These are phyloP conservation scores for Domatiomyces globalis DNA, from an alignment of 2,329 filamentous ascomycete species.

Conservation along the genomic window DNA sequence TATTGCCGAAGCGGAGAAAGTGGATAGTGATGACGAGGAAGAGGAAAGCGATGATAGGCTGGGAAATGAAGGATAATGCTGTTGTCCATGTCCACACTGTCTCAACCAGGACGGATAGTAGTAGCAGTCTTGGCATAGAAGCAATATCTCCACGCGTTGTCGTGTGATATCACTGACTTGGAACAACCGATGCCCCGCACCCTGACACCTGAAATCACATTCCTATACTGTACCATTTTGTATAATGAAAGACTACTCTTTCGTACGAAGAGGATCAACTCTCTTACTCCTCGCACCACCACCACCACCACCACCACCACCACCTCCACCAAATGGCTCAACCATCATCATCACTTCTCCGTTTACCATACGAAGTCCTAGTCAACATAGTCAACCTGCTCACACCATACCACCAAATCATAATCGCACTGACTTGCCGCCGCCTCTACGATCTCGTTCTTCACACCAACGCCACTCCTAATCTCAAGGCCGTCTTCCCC, in stretches of 20 bases:
- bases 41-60: conserved; percentile 13
- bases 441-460: conserved; percentile 40
- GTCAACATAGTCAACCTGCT: background rate
- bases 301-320: no score
- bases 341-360: background rate
- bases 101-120: no score
- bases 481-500: conserved; percentile 30
- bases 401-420: background rate
- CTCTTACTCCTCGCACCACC: background rate
- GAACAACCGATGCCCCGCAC: background rate
- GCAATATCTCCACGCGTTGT: background rate
- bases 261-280: background rate
- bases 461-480: conserved; percentile 41
- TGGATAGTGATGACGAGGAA: conserved; percentile 12
- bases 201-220: background rate
- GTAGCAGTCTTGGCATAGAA: no score
- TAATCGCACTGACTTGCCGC: background rate
- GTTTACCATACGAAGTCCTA: background rate
- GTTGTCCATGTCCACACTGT: no score
- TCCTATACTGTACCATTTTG: background rate
- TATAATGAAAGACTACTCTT: background rate
- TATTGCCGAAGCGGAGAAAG: background rate
- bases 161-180: background rate
- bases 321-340: no score
- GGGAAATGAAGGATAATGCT: conserved; percentile 15